Evolutionary conservation across 805 yeast species (phyloP).

Genomic region (Saturnispora bothae): DNA sequence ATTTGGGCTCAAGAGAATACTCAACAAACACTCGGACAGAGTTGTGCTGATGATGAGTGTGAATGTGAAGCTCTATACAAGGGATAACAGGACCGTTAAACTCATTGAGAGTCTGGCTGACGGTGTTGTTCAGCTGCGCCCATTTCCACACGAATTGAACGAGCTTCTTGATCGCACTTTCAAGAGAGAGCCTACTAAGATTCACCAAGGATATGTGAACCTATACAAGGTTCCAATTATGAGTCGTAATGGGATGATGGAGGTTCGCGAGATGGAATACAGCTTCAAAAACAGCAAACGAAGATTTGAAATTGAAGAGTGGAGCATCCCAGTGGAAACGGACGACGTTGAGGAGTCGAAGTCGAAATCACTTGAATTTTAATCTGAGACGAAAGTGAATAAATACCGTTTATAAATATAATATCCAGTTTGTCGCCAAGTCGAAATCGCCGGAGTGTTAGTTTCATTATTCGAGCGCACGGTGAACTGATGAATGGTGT

Average conservation of each 20-base stretch:
- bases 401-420: not conserved
- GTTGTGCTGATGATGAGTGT: conserved; percentile 44
- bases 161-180: conserved; percentile 59
- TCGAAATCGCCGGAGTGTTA: too few species aligned
- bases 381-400: not conserved
- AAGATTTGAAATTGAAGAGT: conserved; percentile 78
- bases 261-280: conserved; percentile 59
- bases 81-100: conserved; percentile 36
- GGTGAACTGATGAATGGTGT: too few species aligned
- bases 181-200: conserved; percentile 59
- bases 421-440: too few species aligned
- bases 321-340: conserved; percentile 97
- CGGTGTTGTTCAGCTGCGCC: conserved; percentile 62
- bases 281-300: conserved; percentile 79
- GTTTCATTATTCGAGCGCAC: too few species aligned
- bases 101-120: conserved; percentile 52
- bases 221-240: conserved; percentile 61
- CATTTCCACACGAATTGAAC: conserved; percentile 67
- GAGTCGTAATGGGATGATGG: conserved; percentile 74
- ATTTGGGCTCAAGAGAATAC: conserved; percentile 44
- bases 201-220: conserved; percentile 81
- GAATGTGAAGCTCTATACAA: conserved; percentile 56
- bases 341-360: conserved; percentile 22
- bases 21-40: conserved; percentile 32
- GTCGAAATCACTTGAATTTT: not conserved